Evolutionary conservation across 148 eudicot genomes (phyloP).

Genomic region (Rhododendron griersonianum): DNA sequence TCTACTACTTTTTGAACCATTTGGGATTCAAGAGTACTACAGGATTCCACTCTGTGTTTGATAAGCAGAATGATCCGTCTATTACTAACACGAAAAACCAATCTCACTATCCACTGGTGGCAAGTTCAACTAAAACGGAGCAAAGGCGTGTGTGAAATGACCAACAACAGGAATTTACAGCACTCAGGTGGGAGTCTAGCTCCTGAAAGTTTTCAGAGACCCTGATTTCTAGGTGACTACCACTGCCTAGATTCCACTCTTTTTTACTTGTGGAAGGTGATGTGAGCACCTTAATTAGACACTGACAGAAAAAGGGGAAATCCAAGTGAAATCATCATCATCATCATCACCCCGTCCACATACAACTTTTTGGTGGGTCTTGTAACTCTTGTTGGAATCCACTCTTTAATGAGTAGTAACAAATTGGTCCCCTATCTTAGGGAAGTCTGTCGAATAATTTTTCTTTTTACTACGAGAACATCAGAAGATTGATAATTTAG

Average conservation of each 20-base stretch:
- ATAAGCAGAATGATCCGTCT: too few species aligned
- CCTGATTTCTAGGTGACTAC: not conserved
- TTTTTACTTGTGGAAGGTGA: not conserved
- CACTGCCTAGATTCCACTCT: not conserved
- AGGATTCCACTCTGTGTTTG: not conserved
- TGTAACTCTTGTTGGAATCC: not conserved
- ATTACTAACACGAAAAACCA: not conserved
- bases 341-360: not conserved
- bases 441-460: too few species aligned
- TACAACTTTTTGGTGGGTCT: not conserved
- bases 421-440: too few species aligned
- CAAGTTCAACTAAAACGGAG: too few species aligned
- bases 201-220: not conserved
- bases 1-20: not conserved
- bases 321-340: not conserved
- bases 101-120: not conserved
- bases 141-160: not conserved
- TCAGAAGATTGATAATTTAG: too few species aligned
- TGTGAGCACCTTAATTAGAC: not conserved
- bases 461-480: too few species aligned
- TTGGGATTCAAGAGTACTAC: not conserved
- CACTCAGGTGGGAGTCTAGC: not conserved
- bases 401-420: not conserved
- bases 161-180: not conserved
- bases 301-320: not conserved